phyloP scores from a whole-genome alignment of 192 early-diverging fungal species.

The Powellomyces hirtus region DNA sequence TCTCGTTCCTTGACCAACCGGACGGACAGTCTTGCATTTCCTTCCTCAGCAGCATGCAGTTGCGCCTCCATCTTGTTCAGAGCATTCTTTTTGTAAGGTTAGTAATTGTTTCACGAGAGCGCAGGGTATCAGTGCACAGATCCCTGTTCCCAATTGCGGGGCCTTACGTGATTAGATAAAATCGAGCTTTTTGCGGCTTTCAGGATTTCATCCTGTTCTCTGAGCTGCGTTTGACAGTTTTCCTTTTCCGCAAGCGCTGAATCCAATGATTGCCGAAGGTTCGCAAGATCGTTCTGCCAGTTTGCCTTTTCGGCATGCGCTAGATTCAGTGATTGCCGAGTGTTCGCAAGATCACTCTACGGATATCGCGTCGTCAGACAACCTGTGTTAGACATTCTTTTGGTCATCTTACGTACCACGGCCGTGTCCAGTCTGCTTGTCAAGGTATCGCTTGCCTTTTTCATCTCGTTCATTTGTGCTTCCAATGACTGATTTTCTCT shows the following conservation, averaged over 20 bases:
- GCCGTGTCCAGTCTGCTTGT: neutral
- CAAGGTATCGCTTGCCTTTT: neutral
- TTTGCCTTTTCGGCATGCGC: neutral
- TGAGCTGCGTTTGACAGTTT: neutral
- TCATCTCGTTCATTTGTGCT: neutral
- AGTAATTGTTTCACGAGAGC: neutral
- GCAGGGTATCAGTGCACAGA: neutral
- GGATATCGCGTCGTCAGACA: too few species aligned
- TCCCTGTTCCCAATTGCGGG: neutral
- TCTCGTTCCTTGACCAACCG: constrained; percentile 47
- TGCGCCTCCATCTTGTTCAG: neutral
- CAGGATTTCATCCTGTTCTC: neutral
- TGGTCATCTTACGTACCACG: too few species aligned
- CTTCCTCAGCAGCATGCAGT: constrained; percentile 26
- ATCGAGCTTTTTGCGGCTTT: neutral
- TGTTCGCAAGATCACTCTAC: neutral
- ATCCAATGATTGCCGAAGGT: neutral
- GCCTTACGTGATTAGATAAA: neutral
- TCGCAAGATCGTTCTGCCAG: neutral
- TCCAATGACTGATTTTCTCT: neutral
- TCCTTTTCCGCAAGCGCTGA: neutral
- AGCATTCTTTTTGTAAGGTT: neutral
- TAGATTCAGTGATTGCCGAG: neutral
- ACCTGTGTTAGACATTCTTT: too few species aligned
- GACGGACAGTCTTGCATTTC: constrained; percentile 25